Percentiles rank a stretch among this genome's conserved stretches.
Conservation (phyloP, 176 grass and related monocot species). For the Typha latifolia region DNA sequence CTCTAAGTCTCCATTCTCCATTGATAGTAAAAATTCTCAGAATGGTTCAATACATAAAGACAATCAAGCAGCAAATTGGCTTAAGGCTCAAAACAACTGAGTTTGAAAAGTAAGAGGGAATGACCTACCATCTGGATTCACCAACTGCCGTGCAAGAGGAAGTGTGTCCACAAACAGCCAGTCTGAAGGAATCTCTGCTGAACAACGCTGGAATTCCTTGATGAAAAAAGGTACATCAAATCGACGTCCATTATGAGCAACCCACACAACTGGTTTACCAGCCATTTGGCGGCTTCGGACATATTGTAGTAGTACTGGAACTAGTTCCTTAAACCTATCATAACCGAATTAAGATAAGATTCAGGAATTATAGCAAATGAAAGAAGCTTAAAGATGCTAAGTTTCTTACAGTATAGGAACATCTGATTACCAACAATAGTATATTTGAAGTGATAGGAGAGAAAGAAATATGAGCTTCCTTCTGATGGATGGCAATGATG, state of each 20-base stretch:
- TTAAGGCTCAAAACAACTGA: background rate
- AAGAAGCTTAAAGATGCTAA: background rate
- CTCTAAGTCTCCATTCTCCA: too few species aligned
- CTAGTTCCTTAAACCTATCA: slow-evolving; percentile 51
- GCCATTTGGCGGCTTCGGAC: slow-evolving; percentile 56
- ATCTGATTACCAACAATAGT: background rate
- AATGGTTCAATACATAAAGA: background rate
- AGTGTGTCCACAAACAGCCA: slow-evolving; percentile 76
- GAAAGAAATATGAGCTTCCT: background rate
- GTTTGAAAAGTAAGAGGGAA: background rate
- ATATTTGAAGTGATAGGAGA: background rate
- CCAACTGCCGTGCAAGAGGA: slow-evolving; percentile 48
- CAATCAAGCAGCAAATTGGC: background rate
- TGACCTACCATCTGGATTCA: slow-evolving; percentile 39
- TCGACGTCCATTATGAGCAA: slow-evolving; percentile 61
- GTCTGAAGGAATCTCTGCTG: slow-evolving; percentile 52
- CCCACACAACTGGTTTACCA: slow-evolving; percentile 64
- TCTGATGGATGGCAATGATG: background rate
- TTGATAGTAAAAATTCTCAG: background rate
- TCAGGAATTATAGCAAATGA: background rate
- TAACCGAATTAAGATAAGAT: slow-evolving; percentile 14
- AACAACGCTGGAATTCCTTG: slow-evolving; percentile 50
- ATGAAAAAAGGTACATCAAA: slow-evolving; percentile 86
- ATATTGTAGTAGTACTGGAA: slow-evolving; percentile 53
- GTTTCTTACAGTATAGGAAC: background rate